Evolutionary conservation across 768 basidiomycete species (phyloP).

Genomic region (Phylloporus scabripes): DNA sequence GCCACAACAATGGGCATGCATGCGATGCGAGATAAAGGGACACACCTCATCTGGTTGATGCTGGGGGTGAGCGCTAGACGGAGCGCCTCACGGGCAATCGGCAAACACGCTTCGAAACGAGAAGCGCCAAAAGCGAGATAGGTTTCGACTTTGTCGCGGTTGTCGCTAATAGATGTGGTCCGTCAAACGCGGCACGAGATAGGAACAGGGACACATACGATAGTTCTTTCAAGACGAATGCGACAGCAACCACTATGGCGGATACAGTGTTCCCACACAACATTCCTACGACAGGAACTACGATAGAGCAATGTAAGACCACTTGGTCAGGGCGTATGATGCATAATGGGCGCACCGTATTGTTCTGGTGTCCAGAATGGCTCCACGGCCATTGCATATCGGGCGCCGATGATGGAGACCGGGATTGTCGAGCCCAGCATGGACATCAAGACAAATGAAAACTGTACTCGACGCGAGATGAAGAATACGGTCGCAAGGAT

Average conservation of each 20-base stretch:
- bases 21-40: background rate
- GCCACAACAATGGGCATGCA: background rate
- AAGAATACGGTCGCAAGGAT: constrained; percentile 6
- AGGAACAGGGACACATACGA: constrained; percentile 35
- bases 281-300: constrained; percentile 85
- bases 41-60: constrained; percentile 81
- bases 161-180: constrained; percentile 47
- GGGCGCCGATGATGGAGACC: constrained; percentile 68
- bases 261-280: constrained; percentile 76
- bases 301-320: constrained; percentile 1
- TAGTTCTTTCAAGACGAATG: constrained; percentile 70
- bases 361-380: constrained; percentile 85
- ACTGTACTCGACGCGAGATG: constrained; percentile 32
- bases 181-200: background rate
- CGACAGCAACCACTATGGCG: constrained; percentile 64
- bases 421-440: constrained; percentile 78
- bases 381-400: constrained; percentile 66
- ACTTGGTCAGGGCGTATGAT: background rate
- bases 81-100: constrained; percentile 74
- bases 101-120: constrained; percentile 76
- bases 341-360: constrained; percentile 48
- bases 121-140: constrained; percentile 85
- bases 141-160: constrained; percentile 78
- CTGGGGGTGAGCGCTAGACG: constrained; percentile 73
- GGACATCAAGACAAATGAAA: constrained; percentile 56